These are phyloP conservation scores for Sporothrix humicola DNA, from an alignment of 2,329 filamentous ascomycete species.

Conservation along the genomic window DNA sequence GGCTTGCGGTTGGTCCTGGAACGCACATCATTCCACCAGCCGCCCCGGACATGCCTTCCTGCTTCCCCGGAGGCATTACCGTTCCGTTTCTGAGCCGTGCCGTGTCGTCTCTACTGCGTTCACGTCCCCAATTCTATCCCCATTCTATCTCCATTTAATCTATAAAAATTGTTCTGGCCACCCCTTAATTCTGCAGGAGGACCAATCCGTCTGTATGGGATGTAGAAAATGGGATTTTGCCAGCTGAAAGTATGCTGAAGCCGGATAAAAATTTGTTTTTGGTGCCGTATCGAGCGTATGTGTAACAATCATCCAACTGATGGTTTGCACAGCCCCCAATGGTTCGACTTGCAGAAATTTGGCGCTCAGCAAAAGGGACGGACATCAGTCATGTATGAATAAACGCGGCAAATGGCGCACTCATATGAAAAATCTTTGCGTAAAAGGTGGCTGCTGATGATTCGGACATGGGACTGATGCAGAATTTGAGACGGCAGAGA, in stretches of 20 bases:
- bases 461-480: background rate
- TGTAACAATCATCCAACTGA: background rate
- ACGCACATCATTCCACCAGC: slow-evolving; percentile 50
- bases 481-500: background rate
- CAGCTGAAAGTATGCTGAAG: background rate
- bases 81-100: slow-evolving; percentile 13
- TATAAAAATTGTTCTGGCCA: background rate
- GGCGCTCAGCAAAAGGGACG: background rate
- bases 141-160: no score
- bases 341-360: slow-evolving; percentile 6
- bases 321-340: background rate
- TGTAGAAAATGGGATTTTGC: background rate
- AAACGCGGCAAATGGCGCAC: slow-evolving; percentile 3
- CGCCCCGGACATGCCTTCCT: slow-evolving; percentile 47
- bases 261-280: background rate
- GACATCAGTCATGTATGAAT: background rate
- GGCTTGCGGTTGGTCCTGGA: background rate
- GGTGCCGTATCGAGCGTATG: background rate
- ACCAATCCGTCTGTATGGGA: no score
- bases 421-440: background rate
- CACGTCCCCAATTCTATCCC: background rate
- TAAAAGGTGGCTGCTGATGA: background rate
- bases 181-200: background rate
- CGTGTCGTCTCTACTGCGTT: background rate
- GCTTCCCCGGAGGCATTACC: slow-evolving; percentile 46